These are phyloP conservation scores for Proliferodiscus dingleyae DNA, from an alignment of 2,329 filamentous ascomycete genomes.

Conservation along the genomic window DNA sequence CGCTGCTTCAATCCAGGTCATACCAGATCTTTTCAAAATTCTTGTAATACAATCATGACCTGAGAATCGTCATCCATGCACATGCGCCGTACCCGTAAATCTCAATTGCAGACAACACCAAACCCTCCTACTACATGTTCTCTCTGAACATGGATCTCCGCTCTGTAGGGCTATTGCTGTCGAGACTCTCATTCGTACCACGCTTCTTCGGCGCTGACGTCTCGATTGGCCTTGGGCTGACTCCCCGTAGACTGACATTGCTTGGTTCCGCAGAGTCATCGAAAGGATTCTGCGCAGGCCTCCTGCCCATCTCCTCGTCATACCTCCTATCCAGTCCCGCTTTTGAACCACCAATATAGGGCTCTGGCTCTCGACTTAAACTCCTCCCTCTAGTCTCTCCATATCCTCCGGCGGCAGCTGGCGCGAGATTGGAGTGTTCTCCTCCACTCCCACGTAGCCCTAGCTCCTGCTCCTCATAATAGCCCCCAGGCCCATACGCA, in stretches of 20 bases:
- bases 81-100: not conserved
- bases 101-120: no score
- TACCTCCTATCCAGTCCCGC: slow-evolving; percentile 40
- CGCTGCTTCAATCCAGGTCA: not conserved
- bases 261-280: slow-evolving; percentile 60
- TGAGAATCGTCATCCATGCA: not conserved
- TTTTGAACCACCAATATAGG: slow-evolving; percentile 34
- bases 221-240: slow-evolving; percentile 71
- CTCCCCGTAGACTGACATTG: slow-evolving; percentile 58
- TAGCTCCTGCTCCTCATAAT: slow-evolving; percentile 75
- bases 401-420: slow-evolving; percentile 40
- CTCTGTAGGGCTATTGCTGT: slow-evolving; percentile 63
- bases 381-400: slow-evolving; percentile 38
- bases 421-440: slow-evolving; percentile 42
- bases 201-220: slow-evolving; percentile 36
- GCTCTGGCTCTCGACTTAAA: slow-evolving; percentile 42
- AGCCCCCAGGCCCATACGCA: slow-evolving; percentile 53
- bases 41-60: not conserved
- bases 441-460: slow-evolving; percentile 44
- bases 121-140: slow-evolving; percentile 46
- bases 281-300: slow-evolving; percentile 56
- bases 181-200: slow-evolving; percentile 26
- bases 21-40: not conserved
- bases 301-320: slow-evolving; percentile 41
- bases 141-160: slow-evolving; percentile 67